Base-by-base conservation (phyloP, 1,284 basidiomycete genomes). In the Tylopilus sp. region DNA sequence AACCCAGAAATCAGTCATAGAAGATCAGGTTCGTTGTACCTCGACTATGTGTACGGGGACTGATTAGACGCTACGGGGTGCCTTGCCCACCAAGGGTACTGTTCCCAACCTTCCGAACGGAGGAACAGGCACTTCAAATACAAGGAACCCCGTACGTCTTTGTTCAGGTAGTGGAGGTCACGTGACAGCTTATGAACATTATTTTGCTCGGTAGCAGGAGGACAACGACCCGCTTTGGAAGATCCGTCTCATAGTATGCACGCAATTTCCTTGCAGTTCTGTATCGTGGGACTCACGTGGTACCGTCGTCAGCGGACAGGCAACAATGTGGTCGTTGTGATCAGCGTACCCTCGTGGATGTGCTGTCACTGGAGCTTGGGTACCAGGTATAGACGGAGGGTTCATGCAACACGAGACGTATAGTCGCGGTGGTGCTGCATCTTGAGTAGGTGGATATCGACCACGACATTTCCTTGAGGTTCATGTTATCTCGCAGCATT, bases 271-370 rank as follows among this genome's bases (percentile, higher is more conserved):
- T 16, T 21, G 15, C 4, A 8, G 13, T 15, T 4, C 13, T 36
- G 0, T 1, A 19, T 34, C 1, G 10, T 2, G 37, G 18, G 8
- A 29, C 28, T 53, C 16, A 48, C 12, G 31, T 16, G 31, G 9
- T 16, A 16, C 31, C n/a, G n/a, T 2, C 10, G 12, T 18, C 30
- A 53, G 36, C 37, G 31, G 6, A 30, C 19, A 30, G 13, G 30
- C 2, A 28, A n/a, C 8, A 23, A 26, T 8, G 21, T 45, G 8
- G n/a, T 29, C 23, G 18, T 51, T 31, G 10, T 5, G n/a, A 1
- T 51, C 26, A 26, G 15, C 15, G 25, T 53, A 2, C 50, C 50
- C 0, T 10, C 31, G 8, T 51, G 50, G 51, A 31, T 51, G 50
- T 44, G 33, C 19, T 44, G 43, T 12, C 15, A 25, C 30, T 44